These are phyloP conservation scores for Schizopora paradoxa DNA, from an alignment of 1,284 basidiomycete genomes.

Conservation along the genomic window DNA sequence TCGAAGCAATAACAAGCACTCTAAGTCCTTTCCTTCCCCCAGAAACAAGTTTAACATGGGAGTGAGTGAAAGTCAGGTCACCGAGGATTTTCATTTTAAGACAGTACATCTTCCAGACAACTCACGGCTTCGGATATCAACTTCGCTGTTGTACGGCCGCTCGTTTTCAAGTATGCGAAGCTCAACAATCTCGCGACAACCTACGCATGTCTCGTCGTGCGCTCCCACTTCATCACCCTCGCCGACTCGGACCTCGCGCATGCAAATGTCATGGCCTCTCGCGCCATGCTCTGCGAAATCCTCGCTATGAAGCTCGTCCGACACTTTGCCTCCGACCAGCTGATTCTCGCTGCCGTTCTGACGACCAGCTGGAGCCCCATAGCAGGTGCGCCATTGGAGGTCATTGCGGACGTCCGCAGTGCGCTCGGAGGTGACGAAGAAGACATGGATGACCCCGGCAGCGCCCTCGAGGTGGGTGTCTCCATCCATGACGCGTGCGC, in stretches of 20 bases:
- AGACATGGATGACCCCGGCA: slow-evolving; percentile 58
- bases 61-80: slow-evolving; percentile 42
- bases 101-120: slow-evolving; percentile 40
- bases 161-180: slow-evolving; percentile 74
- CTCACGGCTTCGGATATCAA: slow-evolving; percentile 80
- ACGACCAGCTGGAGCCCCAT: slow-evolving; percentile 79
- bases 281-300: slow-evolving; percentile 78
- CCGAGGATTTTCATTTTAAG: neutral
- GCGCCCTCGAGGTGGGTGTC: slow-evolving; percentile 68
- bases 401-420: slow-evolving; percentile 58
- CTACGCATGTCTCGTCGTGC: slow-evolving; percentile 68
- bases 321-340: slow-evolving; percentile 64
- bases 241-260: slow-evolving; percentile 68
- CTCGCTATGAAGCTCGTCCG: slow-evolving; percentile 81
- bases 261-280: slow-evolving; percentile 61
- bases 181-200: slow-evolving; percentile 68
- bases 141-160: slow-evolving; percentile 74
- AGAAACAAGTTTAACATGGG: slow-evolving; percentile 81
- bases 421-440: slow-evolving; percentile 50
- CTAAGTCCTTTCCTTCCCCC: slow-evolving; percentile 22
- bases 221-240: slow-evolving; percentile 47
- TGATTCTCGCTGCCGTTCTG: slow-evolving; percentile 69
- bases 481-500: neutral
- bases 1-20: slow-evolving; percentile 8
- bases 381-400: slow-evolving; percentile 65